Conservation (phyloP, 2,329 filamentous ascomycete species). For the Teratosphaeria zuluensis region DNA sequence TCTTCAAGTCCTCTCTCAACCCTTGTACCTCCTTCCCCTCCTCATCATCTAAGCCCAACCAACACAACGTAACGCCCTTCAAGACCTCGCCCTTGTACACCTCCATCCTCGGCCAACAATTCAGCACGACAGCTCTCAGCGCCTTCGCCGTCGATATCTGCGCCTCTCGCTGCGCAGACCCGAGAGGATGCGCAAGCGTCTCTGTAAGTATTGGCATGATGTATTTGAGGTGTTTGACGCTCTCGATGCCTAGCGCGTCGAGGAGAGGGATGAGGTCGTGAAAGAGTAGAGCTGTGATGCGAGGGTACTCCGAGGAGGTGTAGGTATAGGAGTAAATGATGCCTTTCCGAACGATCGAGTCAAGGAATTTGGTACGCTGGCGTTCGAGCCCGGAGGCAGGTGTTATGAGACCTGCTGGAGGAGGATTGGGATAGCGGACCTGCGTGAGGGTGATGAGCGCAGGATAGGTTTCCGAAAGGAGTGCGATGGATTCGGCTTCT, state of each 20-base stretch:
- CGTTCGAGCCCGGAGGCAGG: conserved; percentile 21
- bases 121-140: conserved; percentile 49
- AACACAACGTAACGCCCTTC: conserved; percentile 41
- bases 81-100: conserved; percentile 56
- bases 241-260: conserved; percentile 48
- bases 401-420: conserved; percentile 1
- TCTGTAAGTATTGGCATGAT: conserved; percentile 57
- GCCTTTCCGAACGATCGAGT: conserved; percentile 33
- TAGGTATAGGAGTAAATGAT: conserved; percentile 32
- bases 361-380: conserved; percentile 31
- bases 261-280: conserved; percentile 42
- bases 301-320: conserved; percentile 46
- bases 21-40: conserved; percentile 13
- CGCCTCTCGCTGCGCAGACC: conserved; percentile 52
- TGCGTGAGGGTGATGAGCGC: conserved; percentile 52
- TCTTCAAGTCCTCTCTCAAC: conserved; percentile 38
- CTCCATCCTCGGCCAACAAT: conserved; percentile 60
- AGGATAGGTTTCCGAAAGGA: conserved; percentile 58
- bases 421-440: conserved; percentile 29
- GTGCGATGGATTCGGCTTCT: conserved; percentile 54
- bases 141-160: conserved; percentile 45
- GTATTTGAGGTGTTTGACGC: conserved; percentile 60
- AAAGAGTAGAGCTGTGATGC: conserved; percentile 49
- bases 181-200: conserved; percentile 63
- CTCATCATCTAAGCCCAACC: conserved; percentile 19